A percentile compares a stretch with the other conserved stretches of the same genome.
These are phyloP conservation scores for Stylonectria norvegica DNA, from an alignment of 2,329 filamentous ascomycete genomes.

Conservation along the genomic window DNA sequence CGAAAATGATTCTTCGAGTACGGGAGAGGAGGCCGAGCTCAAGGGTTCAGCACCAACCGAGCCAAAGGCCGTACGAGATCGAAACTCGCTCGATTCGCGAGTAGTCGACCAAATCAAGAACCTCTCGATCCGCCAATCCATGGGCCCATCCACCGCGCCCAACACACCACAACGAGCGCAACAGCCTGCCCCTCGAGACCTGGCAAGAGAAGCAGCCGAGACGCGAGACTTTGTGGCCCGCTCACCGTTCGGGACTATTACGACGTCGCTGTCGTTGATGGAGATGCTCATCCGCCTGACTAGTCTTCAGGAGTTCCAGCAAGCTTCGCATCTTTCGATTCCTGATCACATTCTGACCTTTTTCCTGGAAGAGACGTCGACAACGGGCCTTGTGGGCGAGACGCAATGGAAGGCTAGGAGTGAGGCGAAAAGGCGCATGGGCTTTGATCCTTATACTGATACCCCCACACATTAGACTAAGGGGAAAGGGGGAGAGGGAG, in stretches of 20 bases:
- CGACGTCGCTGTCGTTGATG: slow-evolving; percentile 66
- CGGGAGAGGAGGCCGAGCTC: slow-evolving; percentile 30
- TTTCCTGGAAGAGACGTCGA: slow-evolving; percentile 66
- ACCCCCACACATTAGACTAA: slow-evolving; percentile 26
- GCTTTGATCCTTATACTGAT: slow-evolving; percentile 56
- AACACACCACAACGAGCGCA: slow-evolving; percentile 7
- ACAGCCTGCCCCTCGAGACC: background rate
- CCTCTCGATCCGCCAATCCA: slow-evolving; percentile 33
- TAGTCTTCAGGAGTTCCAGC: slow-evolving; percentile 87
- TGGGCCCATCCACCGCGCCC: slow-evolving; percentile 10
- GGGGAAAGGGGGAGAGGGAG: background rate
- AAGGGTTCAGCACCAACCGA: slow-evolving; percentile 11
- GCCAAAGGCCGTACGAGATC: too few species aligned
- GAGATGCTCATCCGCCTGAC: slow-evolving; percentile 85
- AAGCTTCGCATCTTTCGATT: slow-evolving; percentile 83
- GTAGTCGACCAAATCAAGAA: slow-evolving; percentile 41
- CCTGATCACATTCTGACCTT: slow-evolving; percentile 86
- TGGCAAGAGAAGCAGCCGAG: slow-evolving; percentile 8
- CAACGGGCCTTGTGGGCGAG: slow-evolving; percentile 47
- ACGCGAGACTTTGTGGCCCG: slow-evolving; percentile 33
- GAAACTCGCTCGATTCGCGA: slow-evolving; percentile 35
- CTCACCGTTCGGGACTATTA: slow-evolving; percentile 51
- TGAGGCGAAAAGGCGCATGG: slow-evolving; percentile 48
- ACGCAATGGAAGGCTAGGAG: slow-evolving; percentile 42
- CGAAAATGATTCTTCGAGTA: slow-evolving; percentile 42